A percentile compares a stretch with the other conserved stretches of the same genome.
Conservation (phyloP, 2,329 filamentous ascomycete species). For the Tetracladium maxilliforme region DNA sequence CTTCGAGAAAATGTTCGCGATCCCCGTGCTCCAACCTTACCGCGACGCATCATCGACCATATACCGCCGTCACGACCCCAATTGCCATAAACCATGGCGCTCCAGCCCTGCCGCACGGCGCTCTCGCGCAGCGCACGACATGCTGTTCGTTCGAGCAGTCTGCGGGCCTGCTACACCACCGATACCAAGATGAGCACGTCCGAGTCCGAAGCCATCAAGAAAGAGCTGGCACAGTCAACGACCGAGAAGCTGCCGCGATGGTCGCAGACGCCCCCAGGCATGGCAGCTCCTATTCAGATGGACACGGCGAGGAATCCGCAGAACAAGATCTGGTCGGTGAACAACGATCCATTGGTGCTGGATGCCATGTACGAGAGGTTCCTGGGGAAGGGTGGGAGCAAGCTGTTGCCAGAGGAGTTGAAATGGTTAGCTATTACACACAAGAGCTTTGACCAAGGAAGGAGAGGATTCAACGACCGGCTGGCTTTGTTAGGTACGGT, state of each 20-base stretch:
- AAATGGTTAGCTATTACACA: constrained; percentile 97
- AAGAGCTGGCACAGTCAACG: constrained; percentile 13
- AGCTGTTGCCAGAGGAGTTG: constrained; percentile 71
- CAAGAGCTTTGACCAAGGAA: constrained; percentile 94
- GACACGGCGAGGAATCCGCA: constrained; percentile 38
- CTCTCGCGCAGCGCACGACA: too few relatives aligned
- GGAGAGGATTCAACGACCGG: constrained; percentile 87
- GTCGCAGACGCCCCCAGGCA: constrained; percentile 52
- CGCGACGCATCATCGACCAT: too few relatives aligned
- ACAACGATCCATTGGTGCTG: constrained; percentile 58
- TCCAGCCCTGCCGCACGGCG: too few relatives aligned
- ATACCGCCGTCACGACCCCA: too few relatives aligned
- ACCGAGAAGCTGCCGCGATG: constrained; percentile 40
- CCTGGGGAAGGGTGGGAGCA: constrained; percentile 58
- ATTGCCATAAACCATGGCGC: too few relatives aligned
- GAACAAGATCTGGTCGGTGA: constrained; percentile 52
- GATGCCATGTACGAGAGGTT: constrained; percentile 67
- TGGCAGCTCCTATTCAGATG: constrained; percentile 55
- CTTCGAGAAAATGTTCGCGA: too few relatives aligned
- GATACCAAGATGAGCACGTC: too few relatives aligned
- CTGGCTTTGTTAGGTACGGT: constrained; percentile 71
- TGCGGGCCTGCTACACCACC: too few relatives aligned
- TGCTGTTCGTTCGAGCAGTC: too few relatives aligned
- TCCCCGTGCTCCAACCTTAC: too few relatives aligned
- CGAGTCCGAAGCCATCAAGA: constrained; percentile 8